Evolutionary conservation across 169 alveolate genomes (phyloP).

Genomic region (Cyclospora cayetanensis): DNA sequence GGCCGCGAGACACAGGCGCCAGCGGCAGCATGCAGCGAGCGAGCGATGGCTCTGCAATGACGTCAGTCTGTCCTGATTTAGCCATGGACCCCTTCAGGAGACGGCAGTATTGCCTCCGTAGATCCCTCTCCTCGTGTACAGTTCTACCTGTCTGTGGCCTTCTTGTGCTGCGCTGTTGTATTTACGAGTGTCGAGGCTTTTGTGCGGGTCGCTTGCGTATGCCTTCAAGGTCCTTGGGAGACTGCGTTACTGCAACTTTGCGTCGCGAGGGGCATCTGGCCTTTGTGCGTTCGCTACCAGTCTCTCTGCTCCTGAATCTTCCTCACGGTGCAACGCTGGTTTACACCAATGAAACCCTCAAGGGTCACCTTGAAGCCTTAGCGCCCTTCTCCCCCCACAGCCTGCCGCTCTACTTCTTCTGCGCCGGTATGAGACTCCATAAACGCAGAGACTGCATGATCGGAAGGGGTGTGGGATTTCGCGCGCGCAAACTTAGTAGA

Average conservation of each 20-base stretch:
- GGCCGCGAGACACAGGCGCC: not conserved
- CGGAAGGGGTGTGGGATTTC: not conserved
- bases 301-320: conserved; percentile 94
- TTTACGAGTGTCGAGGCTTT: not conserved
- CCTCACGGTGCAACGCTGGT: conserved; percentile 95
- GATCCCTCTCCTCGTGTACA: too few relatives aligned
- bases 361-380: conserved; percentile 68
- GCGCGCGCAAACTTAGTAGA: too few relatives aligned
- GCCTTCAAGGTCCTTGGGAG: conserved; percentile 59
- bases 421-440: conserved; percentile 64
- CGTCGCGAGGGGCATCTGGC: conserved; percentile 92
- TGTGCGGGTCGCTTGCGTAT: not conserved
- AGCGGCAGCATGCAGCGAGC: too few relatives aligned
- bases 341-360: conserved; percentile 92
- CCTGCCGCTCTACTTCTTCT: conserved; percentile 64
- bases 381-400: not conserved
- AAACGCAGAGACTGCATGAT: not conserved
- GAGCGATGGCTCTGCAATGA: too few relatives aligned
- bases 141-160: too few relatives aligned
- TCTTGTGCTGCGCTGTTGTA: not conserved
- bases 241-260: conserved; percentile 80
- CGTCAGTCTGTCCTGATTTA: too few relatives aligned
- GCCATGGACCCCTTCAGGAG: too few relatives aligned
- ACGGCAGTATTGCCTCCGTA: too few relatives aligned
- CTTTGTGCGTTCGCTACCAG: conserved; percentile 93